Evolutionary conservation across 1,284 basidiomycete genomes (phyloP), one percentile per base, ranked within the genome.

Genomic region (Ganoderma sinense): DNA sequence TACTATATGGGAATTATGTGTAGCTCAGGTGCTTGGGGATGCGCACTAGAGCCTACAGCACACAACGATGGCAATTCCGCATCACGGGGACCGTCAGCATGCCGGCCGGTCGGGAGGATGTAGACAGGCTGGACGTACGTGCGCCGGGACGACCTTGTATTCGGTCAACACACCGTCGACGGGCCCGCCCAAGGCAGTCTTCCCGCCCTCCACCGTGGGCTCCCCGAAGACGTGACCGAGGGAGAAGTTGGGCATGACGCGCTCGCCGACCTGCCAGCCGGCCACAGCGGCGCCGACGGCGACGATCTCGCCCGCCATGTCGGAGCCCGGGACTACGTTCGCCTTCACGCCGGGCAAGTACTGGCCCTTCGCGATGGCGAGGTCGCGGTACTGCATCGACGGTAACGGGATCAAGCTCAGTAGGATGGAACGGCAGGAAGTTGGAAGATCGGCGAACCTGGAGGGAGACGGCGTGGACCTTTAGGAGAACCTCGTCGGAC

Each of bases 251-350:
- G 74, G 66, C 64, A 82, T 85, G 66, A 91, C 88, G 29, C 88
- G 85, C 75, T 91, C 89, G 14, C 90, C 89, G 3, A 78, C 69
- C 69, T 84, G 65, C 68, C 68, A 69, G 14, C 60, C 67, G 18
- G 76, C 83, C 18, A 89, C 88, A 14, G 83, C 83, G 43, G 80
- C 78, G 4, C 90, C 90, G 23, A 90, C 76, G 2, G 84, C 82
- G 53, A 89, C 79, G 62, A 92, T 81, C 74, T 90, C 87, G 10
- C 91, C 90, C 20, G 91, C 89, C 71, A 86, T 84, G 73, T 92
- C 91, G 4, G 89, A 91, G 76, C 84, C 82, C 0, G 89, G 89
- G 16, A 90, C 82, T 3, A 86, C 73, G 51, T 86, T 77, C 4
- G 76, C 73, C 36, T 78, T 79, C 43, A 72, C 65, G 1, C 73